These are phyloP conservation scores for Pseudogymnoascus sp. DNA, from an alignment of 2,329 filamentous ascomycete genomes.

Conservation along the genomic window DNA sequence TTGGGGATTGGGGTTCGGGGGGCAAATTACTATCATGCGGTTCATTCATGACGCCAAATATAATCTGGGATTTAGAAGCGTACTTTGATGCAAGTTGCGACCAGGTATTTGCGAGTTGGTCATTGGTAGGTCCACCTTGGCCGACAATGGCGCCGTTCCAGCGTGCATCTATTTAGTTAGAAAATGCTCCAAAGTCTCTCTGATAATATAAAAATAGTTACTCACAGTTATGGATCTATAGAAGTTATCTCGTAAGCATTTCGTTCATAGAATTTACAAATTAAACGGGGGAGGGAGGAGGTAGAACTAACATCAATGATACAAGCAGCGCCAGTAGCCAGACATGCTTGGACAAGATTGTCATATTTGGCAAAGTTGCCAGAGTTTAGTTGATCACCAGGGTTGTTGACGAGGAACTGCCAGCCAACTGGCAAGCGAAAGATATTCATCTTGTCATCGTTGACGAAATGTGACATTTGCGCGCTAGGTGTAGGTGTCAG, in stretches of 20 bases:
- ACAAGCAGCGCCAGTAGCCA: constrained; percentile 49
- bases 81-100: constrained; percentile 51
- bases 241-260: not conserved
- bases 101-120: constrained; percentile 53
- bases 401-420: constrained; percentile 51
- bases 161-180: constrained; percentile 34
- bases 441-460: constrained; percentile 46
- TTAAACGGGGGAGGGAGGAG: not conserved
- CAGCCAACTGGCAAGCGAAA: constrained; percentile 52
- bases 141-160: constrained; percentile 58
- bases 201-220: not conserved
- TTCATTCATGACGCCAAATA: constrained; percentile 65
- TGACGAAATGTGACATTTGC: constrained; percentile 40
- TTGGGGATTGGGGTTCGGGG: not conserved
- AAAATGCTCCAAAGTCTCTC: not conserved
- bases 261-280: not conserved
- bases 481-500: constrained; percentile 15
- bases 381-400: constrained; percentile 43
- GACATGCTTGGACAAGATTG: constrained; percentile 47
- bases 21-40: constrained; percentile 42
- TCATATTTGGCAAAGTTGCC: constrained; percentile 46
- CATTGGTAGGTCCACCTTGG: constrained; percentile 56
- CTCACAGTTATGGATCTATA: constrained; percentile 41
- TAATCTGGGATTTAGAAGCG: constrained; percentile 33
- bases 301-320: constrained; percentile 43